Base-by-base conservation (phyloP, 768 basidiomycete species). In the Macrolepiota dolichaula region DNA sequence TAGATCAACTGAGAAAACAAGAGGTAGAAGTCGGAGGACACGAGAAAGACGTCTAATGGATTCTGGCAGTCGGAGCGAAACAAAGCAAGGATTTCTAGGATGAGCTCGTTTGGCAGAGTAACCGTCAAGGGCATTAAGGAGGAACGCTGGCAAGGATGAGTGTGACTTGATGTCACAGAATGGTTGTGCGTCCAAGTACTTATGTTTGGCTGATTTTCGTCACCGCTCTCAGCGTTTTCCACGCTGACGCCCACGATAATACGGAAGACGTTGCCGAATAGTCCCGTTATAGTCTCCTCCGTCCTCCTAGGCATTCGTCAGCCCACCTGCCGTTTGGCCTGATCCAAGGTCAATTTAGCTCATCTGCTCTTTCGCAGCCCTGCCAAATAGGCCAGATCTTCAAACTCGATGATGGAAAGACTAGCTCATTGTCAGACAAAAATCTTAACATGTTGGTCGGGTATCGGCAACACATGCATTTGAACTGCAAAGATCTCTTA, bases 101-200 rank as follows among this genome's bases (percentile, higher is more conserved):
- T 54, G 19, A 62, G 54, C 27, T 62, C 61, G 19, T 37, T 55
- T 9, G 61, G 61, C 19, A 62, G 61, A 37, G 56, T 6, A 47
- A n/a, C 15, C 24, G 53, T 5, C 13, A 49, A 24, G 17, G 53
- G 27, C 54, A 62, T 60, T n/a, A 19, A 7, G 40, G 27, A 27
- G 22, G 36, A 25, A 51, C 24, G 32, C 29, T 32, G 29, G 29
- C 29, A 32, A 32, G 29, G 29, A 44, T 17, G 49, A 9, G 46
- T 50, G 46, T 22, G 57, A 50, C 35, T 19, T 25, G 36, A 38
- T 4, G 47, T 36, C 19, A 57, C 42, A 55, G 1, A 10, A 19
- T 44, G 13, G 42, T 24, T 13, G 25, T 37, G n/a, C 5, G n/a
- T 12, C 7, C 10, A 38, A 24, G n/a, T 19, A 24, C 51, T 51